Evolutionary conservation across 805 yeast species (phyloP).

Genomic region (Suhomyces sp.): DNA sequence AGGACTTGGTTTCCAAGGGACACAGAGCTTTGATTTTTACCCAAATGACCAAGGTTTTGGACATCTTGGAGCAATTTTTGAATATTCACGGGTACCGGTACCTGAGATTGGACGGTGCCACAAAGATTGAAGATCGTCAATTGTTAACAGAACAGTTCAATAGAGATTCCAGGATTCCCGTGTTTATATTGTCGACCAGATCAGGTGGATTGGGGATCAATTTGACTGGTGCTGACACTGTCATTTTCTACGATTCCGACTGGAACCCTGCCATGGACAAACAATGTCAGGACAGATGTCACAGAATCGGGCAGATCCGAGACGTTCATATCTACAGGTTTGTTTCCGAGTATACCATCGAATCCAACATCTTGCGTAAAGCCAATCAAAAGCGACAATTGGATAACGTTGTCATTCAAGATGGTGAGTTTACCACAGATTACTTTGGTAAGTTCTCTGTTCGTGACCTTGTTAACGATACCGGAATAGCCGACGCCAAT

Average conservation of each 20-base stretch:
- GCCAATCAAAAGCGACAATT: conserved; percentile 93
- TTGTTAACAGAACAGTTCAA: conserved; percentile 90
- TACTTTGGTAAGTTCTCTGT: conserved; percentile 87
- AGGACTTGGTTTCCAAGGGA: conserved; percentile 77
- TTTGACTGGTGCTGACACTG: conserved; percentile 97
- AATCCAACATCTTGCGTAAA: conserved; percentile 86
- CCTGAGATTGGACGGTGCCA: conserved; percentile 95
- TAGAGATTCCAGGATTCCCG: conserved; percentile 79
- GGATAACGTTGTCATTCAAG: conserved; percentile 94
- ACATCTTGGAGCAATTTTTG: conserved; percentile 86
- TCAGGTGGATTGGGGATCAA: conserved; percentile 99
- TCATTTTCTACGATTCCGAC: conserved; percentile 95
- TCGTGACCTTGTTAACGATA: conserved; percentile 75
- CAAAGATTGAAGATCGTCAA: conserved; percentile 96
- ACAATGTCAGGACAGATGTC: conserved; percentile 98
- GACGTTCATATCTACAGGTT: conserved; percentile 97
- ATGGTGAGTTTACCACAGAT: conserved; percentile 97
- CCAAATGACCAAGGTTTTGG: conserved; percentile 96
- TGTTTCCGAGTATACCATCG: conserved; percentile 94
- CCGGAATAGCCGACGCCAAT: conserved; percentile 26
- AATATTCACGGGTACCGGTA: conserved; percentile 93
- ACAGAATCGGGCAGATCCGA: conserved; percentile 96
- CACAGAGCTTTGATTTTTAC: conserved; percentile 95
- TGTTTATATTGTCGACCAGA: conserved; percentile 88
- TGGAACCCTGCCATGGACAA: conserved; percentile 99